Percentiles rank a stretch among this genome's conserved stretches.
Evolutionary conservation across 169 alveolate species (phyloP).

Genomic region (Eimeria sp.): DNA sequence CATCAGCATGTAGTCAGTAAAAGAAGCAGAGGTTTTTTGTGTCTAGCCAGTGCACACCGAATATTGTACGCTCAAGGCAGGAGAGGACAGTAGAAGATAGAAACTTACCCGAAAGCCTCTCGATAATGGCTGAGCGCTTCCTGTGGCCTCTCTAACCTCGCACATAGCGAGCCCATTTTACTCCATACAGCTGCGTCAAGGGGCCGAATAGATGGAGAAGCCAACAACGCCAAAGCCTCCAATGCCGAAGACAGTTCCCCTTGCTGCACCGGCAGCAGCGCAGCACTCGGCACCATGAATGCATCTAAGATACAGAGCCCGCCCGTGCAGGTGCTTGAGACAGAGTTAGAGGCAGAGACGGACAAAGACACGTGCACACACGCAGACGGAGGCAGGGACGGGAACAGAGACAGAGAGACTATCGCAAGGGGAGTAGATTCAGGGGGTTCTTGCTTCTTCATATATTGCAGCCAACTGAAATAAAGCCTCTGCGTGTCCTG

Average conservation of each 20-base stretch:
- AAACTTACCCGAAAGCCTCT: conserved; percentile 26
- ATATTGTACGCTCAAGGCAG: background rate
- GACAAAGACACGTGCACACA: background rate
- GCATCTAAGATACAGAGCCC: background rate
- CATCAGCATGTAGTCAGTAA: background rate
- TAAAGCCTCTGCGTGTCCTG: conserved; percentile 68
- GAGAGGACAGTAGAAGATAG: background rate
- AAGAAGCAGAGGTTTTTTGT: background rate
- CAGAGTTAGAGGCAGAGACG: background rate
- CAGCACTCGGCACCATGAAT: background rate
- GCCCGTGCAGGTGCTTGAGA: background rate
- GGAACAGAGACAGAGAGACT: background rate
- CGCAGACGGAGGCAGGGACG: background rate
- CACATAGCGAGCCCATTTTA: conserved; percentile 41
- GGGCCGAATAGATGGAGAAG: conserved; percentile 52
- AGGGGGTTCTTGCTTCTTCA: conserved; percentile 12
- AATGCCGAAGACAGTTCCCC: conserved; percentile 17
- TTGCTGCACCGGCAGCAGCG: background rate
- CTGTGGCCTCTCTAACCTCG: conserved; percentile 22
- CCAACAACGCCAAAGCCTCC: conserved; percentile 55
- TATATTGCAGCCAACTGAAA: conserved; percentile 67
- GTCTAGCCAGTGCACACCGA: background rate
- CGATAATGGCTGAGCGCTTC: conserved; percentile 57
- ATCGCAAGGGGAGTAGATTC: background rate
- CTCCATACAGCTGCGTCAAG: conserved; percentile 52